Conservation (phyloP, 768 basidiomycete species). For the Termitomyces bulborhizus region DNA sequence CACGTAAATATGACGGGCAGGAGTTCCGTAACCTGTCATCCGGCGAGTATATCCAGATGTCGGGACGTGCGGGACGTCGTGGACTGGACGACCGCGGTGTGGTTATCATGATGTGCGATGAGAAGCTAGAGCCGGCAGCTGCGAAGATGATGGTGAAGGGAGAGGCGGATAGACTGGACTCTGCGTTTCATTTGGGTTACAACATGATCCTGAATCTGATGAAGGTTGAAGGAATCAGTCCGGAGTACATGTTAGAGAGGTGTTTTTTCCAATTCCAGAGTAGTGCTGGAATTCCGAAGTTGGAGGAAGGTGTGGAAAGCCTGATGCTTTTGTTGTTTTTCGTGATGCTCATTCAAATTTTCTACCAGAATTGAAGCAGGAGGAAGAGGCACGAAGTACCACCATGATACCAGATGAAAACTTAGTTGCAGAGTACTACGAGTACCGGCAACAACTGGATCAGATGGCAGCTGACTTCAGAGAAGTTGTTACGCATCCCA, state of each 20-base stretch:
- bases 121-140: conserved; percentile 87
- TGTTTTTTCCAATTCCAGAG: conserved; percentile 99
- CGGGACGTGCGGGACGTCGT: conserved; percentile 93
- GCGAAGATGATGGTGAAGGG: conserved; percentile 99
- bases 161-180: conserved; percentile 93
- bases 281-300: conserved; percentile 77
- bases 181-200: conserved; percentile 97
- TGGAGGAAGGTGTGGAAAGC: conserved; percentile 67
- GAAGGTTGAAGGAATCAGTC: conserved; percentile 97
- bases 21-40: conserved; percentile 91
- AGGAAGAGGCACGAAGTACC: conserved; percentile 58
- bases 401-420: conserved; percentile 82
- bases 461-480: conserved; percentile 85
- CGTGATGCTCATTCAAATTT: not conserved
- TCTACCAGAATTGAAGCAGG: conserved; percentile 59
- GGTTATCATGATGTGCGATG: conserved; percentile 99
- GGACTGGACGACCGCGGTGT: conserved; percentile 98
- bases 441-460: conserved; percentile 88
- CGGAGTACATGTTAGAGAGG: conserved; percentile 95
- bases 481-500: conserved; percentile 91
- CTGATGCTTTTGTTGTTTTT: not conserved
- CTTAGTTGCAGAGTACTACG: conserved; percentile 85
- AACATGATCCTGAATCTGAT: conserved; percentile 99
- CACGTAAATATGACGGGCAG: conserved; percentile 93
- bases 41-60: conserved; percentile 99